These are phyloP conservation scores for Phoma sp. DNA, from an alignment of 2,329 filamentous ascomycete genomes.

Conservation along the genomic window DNA sequence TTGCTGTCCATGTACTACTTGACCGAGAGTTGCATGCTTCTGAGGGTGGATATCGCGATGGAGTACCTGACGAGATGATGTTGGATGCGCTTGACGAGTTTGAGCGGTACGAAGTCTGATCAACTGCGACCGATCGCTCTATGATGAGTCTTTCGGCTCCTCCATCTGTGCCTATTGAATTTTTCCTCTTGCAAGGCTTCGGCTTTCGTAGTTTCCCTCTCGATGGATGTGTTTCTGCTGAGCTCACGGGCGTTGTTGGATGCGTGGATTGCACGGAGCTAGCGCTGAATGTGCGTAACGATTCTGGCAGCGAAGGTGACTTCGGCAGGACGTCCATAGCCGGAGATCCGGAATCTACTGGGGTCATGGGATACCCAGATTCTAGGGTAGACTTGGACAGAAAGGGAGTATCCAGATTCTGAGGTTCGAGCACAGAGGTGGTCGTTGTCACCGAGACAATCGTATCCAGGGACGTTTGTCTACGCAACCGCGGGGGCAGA, in stretches of 20 bases:
- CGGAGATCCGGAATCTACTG: constrained; percentile 4
- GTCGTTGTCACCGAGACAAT: constrained; percentile 41
- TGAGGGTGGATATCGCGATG: constrained; percentile 19
- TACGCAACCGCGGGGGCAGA: constrained; percentile 29
- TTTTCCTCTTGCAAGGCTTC: constrained; percentile 20
- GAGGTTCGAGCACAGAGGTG: constrained; percentile 23
- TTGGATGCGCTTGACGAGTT: constrained; percentile 32
- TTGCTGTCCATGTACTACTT: constrained; percentile 50
- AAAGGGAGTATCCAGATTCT: constrained; percentile 23
- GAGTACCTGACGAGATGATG: constrained; percentile 31
- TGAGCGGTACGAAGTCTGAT: constrained; percentile 43
- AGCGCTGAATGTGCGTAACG: constrained; percentile 15
- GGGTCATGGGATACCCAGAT: constrained; percentile 10
- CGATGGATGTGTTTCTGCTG: constrained; percentile 23
- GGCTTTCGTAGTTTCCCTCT: constrained; percentile 33
- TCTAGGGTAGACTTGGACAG: constrained; percentile 23
- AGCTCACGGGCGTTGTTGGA: constrained; percentile 20
- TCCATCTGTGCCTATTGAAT: constrained; percentile 13
- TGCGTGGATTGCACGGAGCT: constrained; percentile 22
- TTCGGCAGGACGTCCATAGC: constrained; percentile 5
- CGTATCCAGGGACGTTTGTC: constrained; percentile 42
- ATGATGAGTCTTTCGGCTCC: constrained; percentile 35
- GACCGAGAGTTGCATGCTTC: constrained; percentile 25
- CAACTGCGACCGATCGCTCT: constrained; percentile 42
- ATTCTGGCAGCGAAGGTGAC: constrained; percentile 4